Conservation (phyloP, 2,329 filamentous ascomycete species). For the Westerdykella sp. region DNA sequence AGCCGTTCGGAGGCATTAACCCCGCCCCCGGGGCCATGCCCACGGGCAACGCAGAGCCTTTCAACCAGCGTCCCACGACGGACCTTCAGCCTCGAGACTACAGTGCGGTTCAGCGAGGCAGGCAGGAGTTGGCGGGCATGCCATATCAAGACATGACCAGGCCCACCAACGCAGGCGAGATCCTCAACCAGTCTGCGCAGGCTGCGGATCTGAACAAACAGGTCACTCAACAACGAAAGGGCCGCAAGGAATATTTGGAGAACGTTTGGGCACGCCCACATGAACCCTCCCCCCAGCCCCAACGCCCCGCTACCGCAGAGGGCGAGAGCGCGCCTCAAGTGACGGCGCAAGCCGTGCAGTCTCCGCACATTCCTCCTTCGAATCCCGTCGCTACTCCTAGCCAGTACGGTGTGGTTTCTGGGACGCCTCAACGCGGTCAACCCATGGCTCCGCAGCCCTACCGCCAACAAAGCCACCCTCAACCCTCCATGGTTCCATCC, state of each 20-base stretch:
- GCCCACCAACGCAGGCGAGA: conserved; percentile 67
- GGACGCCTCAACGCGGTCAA: conserved; percentile 53
- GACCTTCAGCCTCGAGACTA: conserved; percentile 74
- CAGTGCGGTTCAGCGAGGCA: conserved; percentile 72
- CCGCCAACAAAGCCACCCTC: conserved; percentile 64
- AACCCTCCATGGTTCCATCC: conserved; percentile 65
- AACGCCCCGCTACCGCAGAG: conserved; percentile 35
- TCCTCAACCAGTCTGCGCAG: conserved; percentile 79
- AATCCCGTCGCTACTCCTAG: conserved; percentile 50
- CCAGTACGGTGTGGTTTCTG: conserved; percentile 53
- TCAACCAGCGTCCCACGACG: conserved; percentile 72
- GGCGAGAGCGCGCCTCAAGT: conserved; percentile 36
- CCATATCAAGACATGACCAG: conserved; percentile 79
- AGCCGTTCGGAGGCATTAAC: conserved; percentile 52
- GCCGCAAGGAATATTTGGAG: conserved; percentile 73
- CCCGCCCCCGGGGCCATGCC: conserved; percentile 66
- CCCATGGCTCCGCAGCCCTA: conserved; percentile 62
- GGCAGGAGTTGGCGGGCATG: conserved; percentile 82
- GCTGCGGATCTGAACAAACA: conserved; percentile 86
- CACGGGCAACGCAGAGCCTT: conserved; percentile 55
- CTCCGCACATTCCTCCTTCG: conserved; percentile 53
- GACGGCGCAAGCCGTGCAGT: conserved; percentile 41
- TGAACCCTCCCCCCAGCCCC: conserved; percentile 60
- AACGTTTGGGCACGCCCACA: conserved; percentile 78
- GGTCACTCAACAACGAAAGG: conserved; percentile 71